Base-by-base conservation (phyloP, 2,329 filamentous ascomycete species). In the Lasiodiplodia gonubiensis region DNA sequence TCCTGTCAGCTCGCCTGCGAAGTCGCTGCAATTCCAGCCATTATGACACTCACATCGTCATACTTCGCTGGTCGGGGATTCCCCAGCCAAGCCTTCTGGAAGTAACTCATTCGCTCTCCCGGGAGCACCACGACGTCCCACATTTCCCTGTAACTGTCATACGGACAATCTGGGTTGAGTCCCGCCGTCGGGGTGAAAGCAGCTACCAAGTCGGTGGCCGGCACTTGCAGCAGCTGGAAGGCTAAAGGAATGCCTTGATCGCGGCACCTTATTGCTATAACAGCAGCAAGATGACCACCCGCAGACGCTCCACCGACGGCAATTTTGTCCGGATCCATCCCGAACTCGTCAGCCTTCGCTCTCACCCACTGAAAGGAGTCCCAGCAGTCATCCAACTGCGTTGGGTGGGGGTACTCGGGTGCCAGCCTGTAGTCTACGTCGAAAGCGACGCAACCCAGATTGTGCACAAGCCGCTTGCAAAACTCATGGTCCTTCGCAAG, bases 301-400 rank as follows among this genome's bases (percentile, higher is more conserved):
- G 80, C 80, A 10, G 79, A 81, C 30, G 69, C 69, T 21, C 80
- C 80, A 2, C 79, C 79, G n/a, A 81, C 73, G 11, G 78, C 75
- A 16, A 67, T 35, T 12, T 37, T 59, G 7, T 57, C 27, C 49
- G 57, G 6, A 37, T 67, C 66, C 10, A 67, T 37, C 7, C n/a
- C 25, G 30, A 63, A 67, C 39, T 57, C 57, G 6, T 37, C 57
- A 2, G 59, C 57, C 66, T 67, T 67, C 42, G 48, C 42, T 25
- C 66, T 72, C 21, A 75, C 68, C 70, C 73, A 76, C 21, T 72
- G 70, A 21, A 79, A 71, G 5, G 79, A 70, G 16, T 73, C 73
- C 21, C 72, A 70, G 68, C 76, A 79, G 49, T 78, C 76, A 57
- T 79, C 76, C 10, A 79, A 69, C 39, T 79, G 77, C 0, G 71